Percentiles rank a stretch among this genome's conserved stretches.
These are phyloP conservation scores for Pseudogymnoascus sp. DNA, from an alignment of 2,329 filamentous ascomycete species.

Conservation along the genomic window DNA sequence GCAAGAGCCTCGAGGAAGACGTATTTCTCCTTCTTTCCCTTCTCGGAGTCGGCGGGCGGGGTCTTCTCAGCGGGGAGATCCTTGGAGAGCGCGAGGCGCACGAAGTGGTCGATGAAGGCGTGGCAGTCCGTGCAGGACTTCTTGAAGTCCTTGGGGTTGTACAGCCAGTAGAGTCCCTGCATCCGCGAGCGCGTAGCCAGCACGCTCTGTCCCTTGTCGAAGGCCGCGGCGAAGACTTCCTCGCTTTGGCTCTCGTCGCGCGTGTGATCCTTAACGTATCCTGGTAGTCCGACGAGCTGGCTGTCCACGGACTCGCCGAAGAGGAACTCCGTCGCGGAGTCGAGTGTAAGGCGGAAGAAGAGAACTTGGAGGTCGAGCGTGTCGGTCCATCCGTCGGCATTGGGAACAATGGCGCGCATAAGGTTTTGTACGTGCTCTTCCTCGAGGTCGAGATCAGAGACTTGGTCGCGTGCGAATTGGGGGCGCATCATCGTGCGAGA, in stretches of 20 bases:
- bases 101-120: conserved; percentile 40
- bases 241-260: background rate
- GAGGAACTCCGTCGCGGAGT: conserved; percentile 43
- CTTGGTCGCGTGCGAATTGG: conserved; percentile 44
- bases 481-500: conserved; percentile 41
- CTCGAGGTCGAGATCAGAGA: conserved; percentile 61
- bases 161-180: conserved; percentile 17
- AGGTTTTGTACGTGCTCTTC: conserved; percentile 56
- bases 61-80: conserved; percentile 17
- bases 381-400: conserved; percentile 37
- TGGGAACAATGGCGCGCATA: conserved; percentile 51
- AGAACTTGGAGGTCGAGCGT: conserved; percentile 52
- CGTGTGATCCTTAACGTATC: background rate
- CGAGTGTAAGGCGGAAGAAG: conserved; percentile 53
- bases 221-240: conserved; percentile 37
- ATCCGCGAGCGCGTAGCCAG: conserved; percentile 18
- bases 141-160: conserved; percentile 28
- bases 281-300: conserved; percentile 16
- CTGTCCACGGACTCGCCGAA: conserved; percentile 47
- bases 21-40: conserved; percentile 26
- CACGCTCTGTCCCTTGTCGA: conserved; percentile 35
- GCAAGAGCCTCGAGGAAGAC: conserved; percentile 50
- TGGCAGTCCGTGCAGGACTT: conserved; percentile 25
- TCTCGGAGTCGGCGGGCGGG: conserved; percentile 19
- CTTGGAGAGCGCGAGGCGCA: conserved; percentile 30